Conservation (phyloP, 2,329 filamentous ascomycete species). For the Xylogone sp. region DNA sequence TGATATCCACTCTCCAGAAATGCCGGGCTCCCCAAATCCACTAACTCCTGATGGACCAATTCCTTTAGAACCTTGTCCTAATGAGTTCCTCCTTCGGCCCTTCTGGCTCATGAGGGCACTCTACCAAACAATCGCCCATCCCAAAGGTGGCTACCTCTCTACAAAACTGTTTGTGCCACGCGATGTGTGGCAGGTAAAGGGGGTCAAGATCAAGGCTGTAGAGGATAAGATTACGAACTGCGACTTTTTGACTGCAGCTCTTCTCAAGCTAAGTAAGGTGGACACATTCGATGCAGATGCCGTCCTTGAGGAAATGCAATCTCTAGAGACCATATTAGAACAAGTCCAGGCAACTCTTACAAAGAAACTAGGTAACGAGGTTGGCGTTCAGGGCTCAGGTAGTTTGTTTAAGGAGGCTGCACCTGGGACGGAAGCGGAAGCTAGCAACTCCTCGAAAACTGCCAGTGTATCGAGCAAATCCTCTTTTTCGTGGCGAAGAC, state of each 20-base stretch:
- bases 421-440: slow-evolving; percentile 37
- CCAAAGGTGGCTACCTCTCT: slow-evolving; percentile 86
- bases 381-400: slow-evolving; percentile 74
- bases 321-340: slow-evolving; percentile 79
- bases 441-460: slow-evolving; percentile 46
- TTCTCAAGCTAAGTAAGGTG: slow-evolving; percentile 77
- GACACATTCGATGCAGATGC: slow-evolving; percentile 90
- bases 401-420: slow-evolving; percentile 70
- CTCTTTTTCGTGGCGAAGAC: slow-evolving; percentile 83
- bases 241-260: slow-evolving; percentile 83
- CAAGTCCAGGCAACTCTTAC: slow-evolving; percentile 72
- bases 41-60: slow-evolving; percentile 63
- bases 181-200: slow-evolving; percentile 91
- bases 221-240: slow-evolving; percentile 94
- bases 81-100: slow-evolving; percentile 82
- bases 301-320: slow-evolving; percentile 90
- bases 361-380: slow-evolving; percentile 89
- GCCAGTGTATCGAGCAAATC: slow-evolving; percentile 68
- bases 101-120: slow-evolving; percentile 98
- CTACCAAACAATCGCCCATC: slow-evolving; percentile 88
- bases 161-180: slow-evolving; percentile 88
- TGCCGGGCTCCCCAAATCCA: slow-evolving; percentile 62
- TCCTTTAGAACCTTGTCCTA: slow-evolving; percentile 86
- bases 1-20: slow-evolving; percentile 67
- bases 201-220: slow-evolving; percentile 84